Base-by-base conservation (phyloP, 108 stramenopile genomes). In the Cylindrotheca fusiformis region DNA sequence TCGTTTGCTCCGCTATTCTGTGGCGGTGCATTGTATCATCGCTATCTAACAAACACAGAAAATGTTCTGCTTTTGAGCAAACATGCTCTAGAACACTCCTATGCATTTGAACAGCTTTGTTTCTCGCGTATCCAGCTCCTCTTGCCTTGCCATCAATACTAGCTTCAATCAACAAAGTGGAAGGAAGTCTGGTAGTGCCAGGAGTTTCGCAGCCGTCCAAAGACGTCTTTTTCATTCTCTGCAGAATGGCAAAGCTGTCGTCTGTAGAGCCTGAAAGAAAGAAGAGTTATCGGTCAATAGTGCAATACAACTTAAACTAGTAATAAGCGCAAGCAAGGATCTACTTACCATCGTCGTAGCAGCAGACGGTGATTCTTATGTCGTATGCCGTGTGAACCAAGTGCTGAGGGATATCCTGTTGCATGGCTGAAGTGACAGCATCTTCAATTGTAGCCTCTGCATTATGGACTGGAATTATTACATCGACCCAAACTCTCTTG, bases 301-400 rank as follows among this genome's bases (percentile, higher is more conserved):
- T 22, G 21, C 23, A 18, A 14, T 2, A 1, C 52, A 52, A n/a
- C n/a, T n/a, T n/a, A n/a, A n/a, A n/a, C n/a, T n/a, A n/a, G n/a
- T n/a, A n/a, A n/a, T n/a, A n/a, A n/a, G n/a, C n/a, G n/a, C n/a
- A n/a, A n/a, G n/a, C n/a, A n/a, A n/a, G n/a, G n/a, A n/a, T n/a
- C n/a, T n/a, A n/a, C n/a, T n/a, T n/a, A n/a, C n/a, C 85, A 71
- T 94, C 93, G 60, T 94, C 79, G 59, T 79, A 87, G 48, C 91
- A 93, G 52, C 87, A 89, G 17, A 93, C 77, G 12, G 60, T 68
- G 50, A 93, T 53, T 33, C 72, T 71, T n/a, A 85, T 53, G 12
- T 19, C 31, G 65, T 61, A 19, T n/a, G 51, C 52, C 54, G 61
- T 17, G 4, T 24, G 18, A 21, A 53, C 50, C 48, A 75, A 36